Percentiles rank a stretch among this genome's conserved stretches.
Evolutionary conservation across 345 rosid species (phyloP).

Genomic region (Populus davidiana): DNA sequence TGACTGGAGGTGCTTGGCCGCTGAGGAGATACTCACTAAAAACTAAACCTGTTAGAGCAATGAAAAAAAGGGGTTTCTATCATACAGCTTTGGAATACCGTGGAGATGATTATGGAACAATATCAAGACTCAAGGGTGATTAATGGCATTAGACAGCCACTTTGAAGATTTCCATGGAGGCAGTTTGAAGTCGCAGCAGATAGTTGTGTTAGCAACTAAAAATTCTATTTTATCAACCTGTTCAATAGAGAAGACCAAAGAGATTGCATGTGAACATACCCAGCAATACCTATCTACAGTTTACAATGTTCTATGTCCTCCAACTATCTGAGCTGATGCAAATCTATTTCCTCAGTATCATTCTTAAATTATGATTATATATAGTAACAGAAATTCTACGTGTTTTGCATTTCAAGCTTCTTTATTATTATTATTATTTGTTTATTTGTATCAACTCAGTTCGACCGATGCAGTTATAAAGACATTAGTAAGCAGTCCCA

Average conservation of each 20-base stretch:
- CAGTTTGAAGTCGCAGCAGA: background rate
- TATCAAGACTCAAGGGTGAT: background rate
- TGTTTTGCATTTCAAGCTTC: background rate
- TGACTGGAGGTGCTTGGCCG: constrained; percentile 85
- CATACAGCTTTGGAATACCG: background rate
- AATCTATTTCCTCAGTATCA: background rate
- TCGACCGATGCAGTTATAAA: background rate
- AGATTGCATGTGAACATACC: background rate
- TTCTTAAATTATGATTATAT: background rate
- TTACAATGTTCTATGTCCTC: background rate
- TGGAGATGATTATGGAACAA: background rate
- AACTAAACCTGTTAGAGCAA: constrained; percentile 64
- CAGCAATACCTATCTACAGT: background rate
- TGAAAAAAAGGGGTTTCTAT: background rate
- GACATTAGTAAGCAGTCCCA: background rate
- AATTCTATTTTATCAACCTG: background rate
- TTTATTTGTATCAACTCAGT: background rate
- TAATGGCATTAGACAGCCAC: background rate
- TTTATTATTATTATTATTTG: background rate
- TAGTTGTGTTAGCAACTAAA: background rate
- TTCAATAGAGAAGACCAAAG: background rate
- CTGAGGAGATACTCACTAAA: constrained; percentile 93
- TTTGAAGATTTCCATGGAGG: background rate
- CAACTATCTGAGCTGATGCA: background rate
- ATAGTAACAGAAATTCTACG: background rate